Percentiles rank a stretch among this genome's conserved stretches.
Evolutionary conservation across 1,139 yeast genomes (phyloP).

Genomic region (Lodderomyces margitis): DNA sequence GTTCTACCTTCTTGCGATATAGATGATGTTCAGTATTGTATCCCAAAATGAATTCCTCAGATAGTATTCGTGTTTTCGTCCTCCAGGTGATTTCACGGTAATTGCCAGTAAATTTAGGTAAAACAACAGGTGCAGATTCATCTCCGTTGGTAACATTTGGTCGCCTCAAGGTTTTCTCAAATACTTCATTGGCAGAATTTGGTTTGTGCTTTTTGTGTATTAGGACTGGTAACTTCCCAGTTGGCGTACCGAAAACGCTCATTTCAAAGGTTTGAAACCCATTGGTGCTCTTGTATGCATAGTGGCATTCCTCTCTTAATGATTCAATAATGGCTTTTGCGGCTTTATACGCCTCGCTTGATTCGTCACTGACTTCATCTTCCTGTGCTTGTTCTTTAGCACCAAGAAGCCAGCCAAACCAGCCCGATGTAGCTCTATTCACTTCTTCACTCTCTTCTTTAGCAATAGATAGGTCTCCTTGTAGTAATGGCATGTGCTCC

Average conservation of each 20-base stretch:
- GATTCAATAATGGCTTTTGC: constrained; percentile 39
- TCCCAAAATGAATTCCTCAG: constrained; percentile 30
- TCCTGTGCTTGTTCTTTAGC: constrained; percentile 15
- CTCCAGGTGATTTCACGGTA: constrained; percentile 37
- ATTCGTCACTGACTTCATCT: constrained; percentile 18
- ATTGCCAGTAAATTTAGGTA: constrained; percentile 16
- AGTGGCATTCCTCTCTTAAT: constrained; percentile 31
- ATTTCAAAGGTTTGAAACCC: constrained; percentile 23
- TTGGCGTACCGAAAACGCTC: constrained; percentile 40
- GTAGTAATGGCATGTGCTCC: constrained; percentile 14
- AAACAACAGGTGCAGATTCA: neutral
- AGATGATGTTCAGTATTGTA: constrained; percentile 34
- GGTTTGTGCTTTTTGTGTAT: constrained; percentile 38
- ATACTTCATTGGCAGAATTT: constrained; percentile 35
- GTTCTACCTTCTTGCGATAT: constrained; percentile 22
- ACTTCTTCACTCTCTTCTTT: constrained; percentile 1
- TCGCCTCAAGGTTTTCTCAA: constrained; percentile 20
- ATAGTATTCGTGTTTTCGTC: constrained; percentile 39
- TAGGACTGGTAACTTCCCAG: constrained; percentile 40
- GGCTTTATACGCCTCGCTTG: constrained; percentile 27
- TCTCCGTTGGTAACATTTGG: neutral
- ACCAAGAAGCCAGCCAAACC: constrained; percentile 28
- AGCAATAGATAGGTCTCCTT: neutral
- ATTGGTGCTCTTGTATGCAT: constrained; percentile 31
- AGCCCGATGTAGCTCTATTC: constrained; percentile 10